A percentile compares a stretch with the other conserved stretches of the same genome.
Evolutionary conservation across 192 early-diverging fungal genomes (phyloP).

Genomic region (Backusella tuberculispora): DNA sequence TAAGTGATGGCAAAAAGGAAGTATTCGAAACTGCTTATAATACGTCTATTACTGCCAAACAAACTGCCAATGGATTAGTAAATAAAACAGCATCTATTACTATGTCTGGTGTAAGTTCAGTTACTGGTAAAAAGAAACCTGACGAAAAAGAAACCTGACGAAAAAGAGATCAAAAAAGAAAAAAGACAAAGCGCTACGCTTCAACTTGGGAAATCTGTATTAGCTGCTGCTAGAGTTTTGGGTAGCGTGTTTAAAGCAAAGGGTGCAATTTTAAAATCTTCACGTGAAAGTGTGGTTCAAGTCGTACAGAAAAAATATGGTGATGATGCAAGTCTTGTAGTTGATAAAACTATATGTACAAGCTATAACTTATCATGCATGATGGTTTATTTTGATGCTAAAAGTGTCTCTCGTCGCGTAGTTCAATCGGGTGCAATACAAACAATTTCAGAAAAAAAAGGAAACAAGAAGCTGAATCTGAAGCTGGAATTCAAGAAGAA

Average conservation of each 20-base stretch:
- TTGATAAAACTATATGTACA: slow-evolving; percentile 23
- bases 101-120: slow-evolving; percentile 3
- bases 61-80: background rate
- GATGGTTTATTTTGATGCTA: slow-evolving; percentile 39
- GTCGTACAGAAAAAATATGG: slow-evolving; percentile 38
- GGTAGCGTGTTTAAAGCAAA: slow-evolving; percentile 26
- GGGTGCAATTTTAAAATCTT: slow-evolving; percentile 11
- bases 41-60: background rate
- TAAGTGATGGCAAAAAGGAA: slow-evolving; percentile 20
- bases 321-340: slow-evolving; percentile 35
- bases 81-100: slow-evolving; percentile 26
- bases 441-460: background rate
- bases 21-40: slow-evolving; percentile 15
- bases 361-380: slow-evolving; percentile 17
- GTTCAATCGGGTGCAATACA: background rate
- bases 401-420: slow-evolving; percentile 31
- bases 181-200: background rate
- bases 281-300: slow-evolving; percentile 29
- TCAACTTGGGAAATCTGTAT: slow-evolving; percentile 27
- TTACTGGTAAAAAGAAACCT: background rate
- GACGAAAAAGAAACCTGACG: background rate
- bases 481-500: background rate
- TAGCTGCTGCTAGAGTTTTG: slow-evolving; percentile 17
- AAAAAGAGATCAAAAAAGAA: background rate
- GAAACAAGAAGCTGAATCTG: background rate